Conservation (phyloP, 2,329 filamentous ascomycete species). For the Aspergillus nomiae region DNA sequence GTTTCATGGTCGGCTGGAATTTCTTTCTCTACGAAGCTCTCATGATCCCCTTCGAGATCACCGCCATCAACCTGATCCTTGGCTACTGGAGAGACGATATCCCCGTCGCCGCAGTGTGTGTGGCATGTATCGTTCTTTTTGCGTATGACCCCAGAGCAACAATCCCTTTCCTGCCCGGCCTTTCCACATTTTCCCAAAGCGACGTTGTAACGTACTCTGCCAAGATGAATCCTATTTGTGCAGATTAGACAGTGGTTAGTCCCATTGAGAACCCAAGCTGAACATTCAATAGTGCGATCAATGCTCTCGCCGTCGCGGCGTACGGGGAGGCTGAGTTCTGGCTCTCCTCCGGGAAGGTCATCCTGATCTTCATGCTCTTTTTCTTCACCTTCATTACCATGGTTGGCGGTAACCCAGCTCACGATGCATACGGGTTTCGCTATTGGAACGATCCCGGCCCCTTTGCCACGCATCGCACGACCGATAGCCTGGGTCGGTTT, state of each 20-base stretch:
- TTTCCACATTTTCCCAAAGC: background rate
- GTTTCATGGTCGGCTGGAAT: constrained; percentile 31
- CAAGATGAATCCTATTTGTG: background rate
- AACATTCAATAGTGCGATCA: constrained; percentile 29
- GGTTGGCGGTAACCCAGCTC: constrained; percentile 73
- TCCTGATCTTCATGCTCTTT: constrained; percentile 30
- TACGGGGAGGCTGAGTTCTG: constrained; percentile 53
- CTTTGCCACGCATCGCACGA: constrained; percentile 64
- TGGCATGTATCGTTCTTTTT: constrained; percentile 42
- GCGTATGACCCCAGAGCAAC: constrained; percentile 17
- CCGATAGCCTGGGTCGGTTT: constrained; percentile 60
- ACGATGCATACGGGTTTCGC: constrained; percentile 69
- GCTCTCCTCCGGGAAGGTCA: constrained; percentile 44
- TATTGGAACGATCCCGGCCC: constrained; percentile 64
- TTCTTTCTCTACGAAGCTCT: constrained; percentile 19
- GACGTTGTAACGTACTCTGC: background rate
- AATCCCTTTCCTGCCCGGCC: no score
- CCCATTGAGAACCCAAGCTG: background rate
- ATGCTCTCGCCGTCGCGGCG: constrained; percentile 43
- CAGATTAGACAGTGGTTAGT: background rate
- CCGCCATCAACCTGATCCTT: constrained; percentile 39
- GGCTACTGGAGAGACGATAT: constrained; percentile 41
- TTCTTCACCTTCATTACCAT: constrained; percentile 70
- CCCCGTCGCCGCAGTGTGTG: constrained; percentile 38
- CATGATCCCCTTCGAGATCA: constrained; percentile 38